Base-by-base conservation (phyloP, 2,329 filamentous ascomycete genomes). In the Xylariomycetidae sp. region DNA sequence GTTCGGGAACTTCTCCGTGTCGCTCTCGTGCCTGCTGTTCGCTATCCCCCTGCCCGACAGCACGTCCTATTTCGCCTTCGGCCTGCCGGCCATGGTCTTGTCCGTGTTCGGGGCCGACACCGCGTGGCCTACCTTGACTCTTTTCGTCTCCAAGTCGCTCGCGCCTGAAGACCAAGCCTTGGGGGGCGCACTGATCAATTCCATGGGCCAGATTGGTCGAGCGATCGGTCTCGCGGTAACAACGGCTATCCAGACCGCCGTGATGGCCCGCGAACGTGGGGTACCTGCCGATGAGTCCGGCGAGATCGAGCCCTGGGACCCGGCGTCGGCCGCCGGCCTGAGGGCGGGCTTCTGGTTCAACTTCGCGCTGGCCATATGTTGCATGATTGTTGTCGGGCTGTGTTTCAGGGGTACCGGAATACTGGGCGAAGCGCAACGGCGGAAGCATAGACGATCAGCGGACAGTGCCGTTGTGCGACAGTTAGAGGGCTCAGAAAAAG, bases 31-130 rank as follows among this genome's bases (percentile, higher is more conserved):
- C 18, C 54, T 85, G 8, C 66, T 86, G 16, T 81, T 82, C 48
- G 75, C 80, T 0, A 63, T 77, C 0, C 79, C 80, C 0, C 81
- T 85, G 26, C 67, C 77, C 0, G 64, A 70, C 0, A 54, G 62
- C 3, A 81, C 77, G 0, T 74, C 66, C 0, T 86, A 85, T 58
- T 85, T 80, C 52, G 81, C 82, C 3, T 82, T 72, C 44, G 79
- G 74, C 0, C 65, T 87, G 14, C 72, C 72, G 3, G 79, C 80
- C 7, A 85, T 85, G 75, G 56, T 79, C 0, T 59, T 86, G 4
- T 69, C 71, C 6, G 79, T 83, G 7, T 63, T 82, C 22, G 81
- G 82, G 19, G 77, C 79, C 3, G 81, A 86, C 49, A 81, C 77
- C 0, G 66, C 80, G 0, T 84, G 77, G 66, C 80, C 81, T 0